phyloP scores from a whole-genome alignment of 208 protist genomes.

The Leishmania tropica region DNA sequence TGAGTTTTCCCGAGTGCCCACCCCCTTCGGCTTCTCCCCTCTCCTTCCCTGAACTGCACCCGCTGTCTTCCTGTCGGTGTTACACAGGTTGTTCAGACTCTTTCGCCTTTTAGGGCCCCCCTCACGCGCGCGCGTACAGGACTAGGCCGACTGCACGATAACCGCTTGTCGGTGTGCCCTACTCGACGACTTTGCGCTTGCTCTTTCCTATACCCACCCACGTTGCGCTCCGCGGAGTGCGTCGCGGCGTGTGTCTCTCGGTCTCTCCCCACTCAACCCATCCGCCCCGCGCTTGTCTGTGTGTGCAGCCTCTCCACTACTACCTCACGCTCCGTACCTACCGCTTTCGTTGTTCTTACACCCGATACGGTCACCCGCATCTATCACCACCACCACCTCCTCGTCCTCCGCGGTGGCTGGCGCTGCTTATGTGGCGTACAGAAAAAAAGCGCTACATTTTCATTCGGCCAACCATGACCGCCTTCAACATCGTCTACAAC shows the following conservation, averaged over 20 bases:
- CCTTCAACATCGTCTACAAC: conserved; percentile 35
- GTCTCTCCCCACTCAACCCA: not conserved
- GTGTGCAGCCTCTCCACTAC: not conserved
- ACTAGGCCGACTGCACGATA: not conserved
- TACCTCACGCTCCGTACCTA: not conserved
- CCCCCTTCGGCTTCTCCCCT: conserved; percentile 2
- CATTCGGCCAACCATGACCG: conserved; percentile 10
- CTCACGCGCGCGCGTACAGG: not conserved
- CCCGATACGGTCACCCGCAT: not conserved
- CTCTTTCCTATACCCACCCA: not conserved
- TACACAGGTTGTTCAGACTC: not conserved
- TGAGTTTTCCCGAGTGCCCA: not conserved
- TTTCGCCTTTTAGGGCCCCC: not conserved
- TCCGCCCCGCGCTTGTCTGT: not conserved
- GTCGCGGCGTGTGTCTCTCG: not conserved
- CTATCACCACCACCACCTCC: not conserved
- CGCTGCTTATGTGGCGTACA: not conserved
- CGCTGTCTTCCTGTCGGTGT: not conserved
- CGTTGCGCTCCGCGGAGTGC: not conserved
- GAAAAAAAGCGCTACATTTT: not conserved
- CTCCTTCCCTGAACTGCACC: not conserved
- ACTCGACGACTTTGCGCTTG: not conserved
- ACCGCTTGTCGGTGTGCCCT: not conserved
- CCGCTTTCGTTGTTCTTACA: not conserved
- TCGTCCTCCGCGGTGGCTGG: not conserved